Evolutionary conservation across 495 filamentous ascomycete species (phyloP).

Genomic region (Penicillium daleae): DNA sequence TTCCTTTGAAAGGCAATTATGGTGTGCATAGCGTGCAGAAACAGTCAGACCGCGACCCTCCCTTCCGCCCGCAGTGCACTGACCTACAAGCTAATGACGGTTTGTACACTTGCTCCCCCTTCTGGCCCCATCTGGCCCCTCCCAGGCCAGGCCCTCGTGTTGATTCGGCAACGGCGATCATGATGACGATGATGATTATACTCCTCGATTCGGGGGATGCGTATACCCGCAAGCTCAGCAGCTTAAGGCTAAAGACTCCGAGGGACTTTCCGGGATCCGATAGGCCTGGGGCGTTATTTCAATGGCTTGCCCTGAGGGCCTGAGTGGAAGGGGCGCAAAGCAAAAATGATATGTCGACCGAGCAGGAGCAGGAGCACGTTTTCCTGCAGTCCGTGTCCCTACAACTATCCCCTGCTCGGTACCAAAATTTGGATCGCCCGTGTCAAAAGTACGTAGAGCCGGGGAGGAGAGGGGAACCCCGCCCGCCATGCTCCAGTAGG

Average conservation of each 20-base stretch:
- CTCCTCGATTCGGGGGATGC: conserved; percentile 22
- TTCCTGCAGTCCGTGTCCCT: conserved; percentile 16
- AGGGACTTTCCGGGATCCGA: conserved; percentile 20
- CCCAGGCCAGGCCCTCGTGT: conserved; percentile 6
- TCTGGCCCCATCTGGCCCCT: background rate
- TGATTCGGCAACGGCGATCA: conserved; percentile 28
- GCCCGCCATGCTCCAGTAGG: background rate
- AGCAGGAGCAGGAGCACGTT: conserved; percentile 13
- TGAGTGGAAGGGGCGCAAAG: conserved; percentile 8
- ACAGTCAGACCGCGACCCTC: conserved; percentile 21
- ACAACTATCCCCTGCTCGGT: conserved; percentile 21
- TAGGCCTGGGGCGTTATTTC: conserved; percentile 18
- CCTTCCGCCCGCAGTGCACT: conserved; percentile 21
- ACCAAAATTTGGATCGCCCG: conserved; percentile 27
- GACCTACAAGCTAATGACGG: conserved; percentile 17
- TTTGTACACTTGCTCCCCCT: too few relatives aligned
- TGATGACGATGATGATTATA: conserved; percentile 9
- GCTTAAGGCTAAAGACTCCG: conserved; percentile 11
- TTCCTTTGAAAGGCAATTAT: conserved; percentile 28
- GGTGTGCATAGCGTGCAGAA: conserved; percentile 30
- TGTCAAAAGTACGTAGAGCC: conserved; percentile 24
- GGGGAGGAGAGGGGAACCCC: background rate
- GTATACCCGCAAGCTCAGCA: conserved; percentile 19
- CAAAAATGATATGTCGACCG: conserved; percentile 23
- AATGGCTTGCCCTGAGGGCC: background rate